Percentiles rank a stretch among this genome's conserved stretches.
These are phyloP conservation scores for Aspergillus unguis DNA, from an alignment of 2,329 filamentous ascomycete species.

Conservation along the genomic window DNA sequence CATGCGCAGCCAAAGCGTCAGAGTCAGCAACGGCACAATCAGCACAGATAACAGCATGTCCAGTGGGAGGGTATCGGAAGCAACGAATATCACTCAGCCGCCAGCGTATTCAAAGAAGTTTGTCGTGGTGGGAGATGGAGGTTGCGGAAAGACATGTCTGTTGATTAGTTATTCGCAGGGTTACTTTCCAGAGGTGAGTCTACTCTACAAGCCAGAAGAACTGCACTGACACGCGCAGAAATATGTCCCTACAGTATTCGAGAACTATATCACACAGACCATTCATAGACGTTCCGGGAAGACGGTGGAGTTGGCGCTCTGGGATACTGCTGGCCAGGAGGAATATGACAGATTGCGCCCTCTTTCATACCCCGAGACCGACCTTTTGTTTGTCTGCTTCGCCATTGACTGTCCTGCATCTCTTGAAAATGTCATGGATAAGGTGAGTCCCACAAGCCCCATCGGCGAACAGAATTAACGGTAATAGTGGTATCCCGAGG, in stretches of 20 bases:
- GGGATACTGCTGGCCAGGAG: conserved; percentile 98
- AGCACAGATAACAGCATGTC: conserved; percentile 78
- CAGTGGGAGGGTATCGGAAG: conserved; percentile 69
- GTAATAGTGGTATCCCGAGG: conserved; percentile 92
- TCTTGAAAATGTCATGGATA: conserved; percentile 97
- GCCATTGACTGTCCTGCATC: conserved; percentile 98
- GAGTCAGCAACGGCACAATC: conserved; percentile 85
- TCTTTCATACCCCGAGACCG: conserved; percentile 95
- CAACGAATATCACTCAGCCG: conserved; percentile 82
- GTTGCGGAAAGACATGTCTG: conserved; percentile 97
- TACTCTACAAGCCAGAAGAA: not conserved
- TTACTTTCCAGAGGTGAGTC: conserved; percentile 90
- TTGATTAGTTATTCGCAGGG: conserved; percentile 98
- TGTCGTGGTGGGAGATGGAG: conserved; percentile 95
- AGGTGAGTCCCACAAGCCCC: conserved; percentile 58
- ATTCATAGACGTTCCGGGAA: conserved; percentile 84
- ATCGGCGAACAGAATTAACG: conserved; percentile 10
- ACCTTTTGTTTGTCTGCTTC: conserved; percentile 97
- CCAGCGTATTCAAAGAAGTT: conserved; percentile 98
- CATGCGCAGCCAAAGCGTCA: conserved; percentile 54
- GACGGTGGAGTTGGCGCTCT: conserved; percentile 91
- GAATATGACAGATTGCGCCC: conserved; percentile 96
- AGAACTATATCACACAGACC: conserved; percentile 99
- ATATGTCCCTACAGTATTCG: conserved; percentile 99
- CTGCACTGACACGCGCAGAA: conserved; percentile 58